Evolutionary conservation across 768 basidiomycete species (phyloP), one percentile per base, ranked within the genome.

Genomic region (Russula vinacea): DNA sequence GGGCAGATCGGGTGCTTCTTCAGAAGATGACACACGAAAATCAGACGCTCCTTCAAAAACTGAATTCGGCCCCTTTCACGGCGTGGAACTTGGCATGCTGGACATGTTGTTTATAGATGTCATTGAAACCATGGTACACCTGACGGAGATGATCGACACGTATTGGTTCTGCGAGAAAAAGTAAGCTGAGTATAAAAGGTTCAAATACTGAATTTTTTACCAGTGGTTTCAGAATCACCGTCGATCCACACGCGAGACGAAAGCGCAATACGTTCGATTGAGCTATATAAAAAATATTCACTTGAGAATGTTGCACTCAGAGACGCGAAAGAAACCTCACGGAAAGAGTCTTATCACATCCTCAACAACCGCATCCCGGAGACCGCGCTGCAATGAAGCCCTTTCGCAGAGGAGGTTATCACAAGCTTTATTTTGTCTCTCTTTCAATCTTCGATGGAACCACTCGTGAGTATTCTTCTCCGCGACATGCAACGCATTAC

Each of bases 311-410:
- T 10, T 10, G 10, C 2, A 35, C 10, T 10, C 35, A 10, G 35
- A 35, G 35, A 35, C 35, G 8, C 35, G 35, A 35, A 29, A 35
- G 35, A 35, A 35, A 10, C 3, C 35, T 35, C 35, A 64, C 62
- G 62, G 62, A 29, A 63, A 63, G 7, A 53, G 9, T 2, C 7
- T 32, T 0, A 47, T n/a, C 13, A 63, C 62, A 0, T 53, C 33
- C 4, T 11, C 35, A 14, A 55, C 44, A 7, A 64, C 19, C 8
- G 11, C 44, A 1, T 52, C 52, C 5, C 51, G 62, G 33, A 64
- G 56, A 22, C 14, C n/a, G 7, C 33, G 19, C 22, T 5, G 7
- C n/a, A 64, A 33, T 1, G 44, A 13, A 14, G 14, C 7, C 5
- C 45, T 44, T 16, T 24, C 19, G 5, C 45, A 13, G 0, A 0